These are phyloP conservation scores for Porogramme epimiltina DNA, from an alignment of 1,284 basidiomycete genomes.

Conservation along the genomic window DNA sequence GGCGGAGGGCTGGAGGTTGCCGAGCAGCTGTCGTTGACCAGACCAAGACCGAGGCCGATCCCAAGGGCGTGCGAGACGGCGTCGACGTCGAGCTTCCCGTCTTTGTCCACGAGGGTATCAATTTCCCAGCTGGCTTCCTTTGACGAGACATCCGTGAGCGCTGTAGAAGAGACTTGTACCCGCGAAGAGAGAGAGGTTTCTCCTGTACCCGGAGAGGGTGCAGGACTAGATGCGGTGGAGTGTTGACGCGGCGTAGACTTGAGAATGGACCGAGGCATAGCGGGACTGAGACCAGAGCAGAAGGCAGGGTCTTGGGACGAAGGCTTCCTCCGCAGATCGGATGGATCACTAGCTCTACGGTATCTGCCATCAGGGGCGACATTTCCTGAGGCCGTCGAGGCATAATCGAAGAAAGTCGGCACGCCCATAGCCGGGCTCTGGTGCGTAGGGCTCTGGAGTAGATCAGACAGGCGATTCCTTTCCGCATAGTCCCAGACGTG, in stretches of 20 bases:
- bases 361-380: no score
- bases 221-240: no score
- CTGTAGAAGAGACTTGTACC: no score
- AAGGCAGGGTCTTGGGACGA: neutral
- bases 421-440: conserved; percentile 4
- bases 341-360: no score
- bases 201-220: no score
- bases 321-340: no score
- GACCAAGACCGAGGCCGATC: conserved; percentile 20
- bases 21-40: neutral
- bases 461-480: neutral
- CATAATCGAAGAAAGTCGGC: conserved; percentile 4
- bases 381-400: no score
- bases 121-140: conserved; percentile 23
- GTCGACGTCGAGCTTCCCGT: conserved; percentile 33
- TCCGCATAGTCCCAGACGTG: conserved; percentile 8
- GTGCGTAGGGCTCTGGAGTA: conserved; percentile 16
- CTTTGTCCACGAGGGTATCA: conserved; percentile 22
- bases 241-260: neutral
- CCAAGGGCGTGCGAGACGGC: conserved; percentile 31
- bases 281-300: conserved; percentile 7
- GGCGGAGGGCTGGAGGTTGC: conserved; percentile 1
- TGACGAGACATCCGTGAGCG: no score
- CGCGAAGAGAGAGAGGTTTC: neutral
- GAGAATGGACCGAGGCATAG: conserved; percentile 16